Conservation (phyloP, 345 rosid species). For the Laguncularia racemosa region DNA sequence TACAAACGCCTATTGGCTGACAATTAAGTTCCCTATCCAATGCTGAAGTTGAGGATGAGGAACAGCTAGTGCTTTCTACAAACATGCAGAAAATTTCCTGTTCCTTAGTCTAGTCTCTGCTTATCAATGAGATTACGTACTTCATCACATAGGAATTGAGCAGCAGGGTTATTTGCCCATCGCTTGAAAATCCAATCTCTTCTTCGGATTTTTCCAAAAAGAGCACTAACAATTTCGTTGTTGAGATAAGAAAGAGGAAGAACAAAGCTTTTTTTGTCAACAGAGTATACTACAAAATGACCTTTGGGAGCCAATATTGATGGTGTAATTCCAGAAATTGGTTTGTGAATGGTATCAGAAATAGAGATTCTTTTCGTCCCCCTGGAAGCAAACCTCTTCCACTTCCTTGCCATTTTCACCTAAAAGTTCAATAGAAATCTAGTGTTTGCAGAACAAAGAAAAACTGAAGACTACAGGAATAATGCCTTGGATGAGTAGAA, state of each 20-base stretch:
- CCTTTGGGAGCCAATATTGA: slow-evolving; percentile 12
- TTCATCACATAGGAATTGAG: slow-evolving; percentile 17
- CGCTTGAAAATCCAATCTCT: slow-evolving; percentile 4
- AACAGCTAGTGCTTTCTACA: neutral
- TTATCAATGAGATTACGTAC: slow-evolving; percentile 14
- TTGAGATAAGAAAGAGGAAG: slow-evolving; percentile 16
- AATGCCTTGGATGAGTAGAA: too few relatives aligned
- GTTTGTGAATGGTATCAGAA: too few relatives aligned
- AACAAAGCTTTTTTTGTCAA: slow-evolving; percentile 10
- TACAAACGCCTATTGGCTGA: neutral
- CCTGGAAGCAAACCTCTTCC: too few relatives aligned
- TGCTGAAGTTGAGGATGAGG: neutral
- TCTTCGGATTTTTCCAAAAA: slow-evolving; percentile 11
- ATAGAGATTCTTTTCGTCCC: too few relatives aligned
- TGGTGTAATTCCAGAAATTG: neutral
- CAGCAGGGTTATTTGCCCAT: slow-evolving; percentile 27
- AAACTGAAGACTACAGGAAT: too few relatives aligned
- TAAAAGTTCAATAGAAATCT: too few relatives aligned
- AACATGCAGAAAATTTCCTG: slow-evolving; percentile 15
- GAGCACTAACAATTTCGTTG: slow-evolving; percentile 4
- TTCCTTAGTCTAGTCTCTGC: slow-evolving; percentile 13
- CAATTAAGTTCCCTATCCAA: neutral
- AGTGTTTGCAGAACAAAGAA: too few relatives aligned
- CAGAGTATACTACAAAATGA: slow-evolving; percentile 19
- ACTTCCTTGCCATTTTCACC: too few relatives aligned